These are phyloP conservation scores for Graphium sp. DNA, from an alignment of 2,329 filamentous ascomycete species.

Conservation along the genomic window DNA sequence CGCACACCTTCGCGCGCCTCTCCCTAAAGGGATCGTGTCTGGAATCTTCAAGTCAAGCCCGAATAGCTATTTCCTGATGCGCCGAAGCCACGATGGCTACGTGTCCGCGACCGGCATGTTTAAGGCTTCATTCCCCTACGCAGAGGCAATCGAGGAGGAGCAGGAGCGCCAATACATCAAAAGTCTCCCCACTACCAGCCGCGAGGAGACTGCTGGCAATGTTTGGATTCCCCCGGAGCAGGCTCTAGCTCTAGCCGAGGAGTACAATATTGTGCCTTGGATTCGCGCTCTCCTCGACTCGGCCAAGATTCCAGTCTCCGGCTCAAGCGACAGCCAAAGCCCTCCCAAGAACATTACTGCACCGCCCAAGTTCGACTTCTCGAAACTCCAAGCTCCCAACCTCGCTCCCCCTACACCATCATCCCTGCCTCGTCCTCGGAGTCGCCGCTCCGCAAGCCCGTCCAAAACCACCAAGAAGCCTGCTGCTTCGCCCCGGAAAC, in stretches of 20 bases:
- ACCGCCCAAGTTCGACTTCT: constrained; percentile 62
- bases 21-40: constrained; percentile 80
- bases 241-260: constrained; percentile 69
- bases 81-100: constrained; percentile 69
- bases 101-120: constrained; percentile 85
- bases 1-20: constrained; percentile 79
- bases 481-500: constrained; percentile 37
- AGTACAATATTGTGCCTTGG: constrained; percentile 78
- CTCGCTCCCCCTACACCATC: constrained; percentile 32
- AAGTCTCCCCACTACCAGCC: constrained; percentile 60
- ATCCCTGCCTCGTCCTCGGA: constrained; percentile 25
- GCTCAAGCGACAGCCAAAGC: constrained; percentile 38
- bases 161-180: constrained; percentile 73
- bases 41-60: constrained; percentile 86
- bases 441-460: constrained; percentile 40
- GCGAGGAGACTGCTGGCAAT: constrained; percentile 88
- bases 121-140: constrained; percentile 75
- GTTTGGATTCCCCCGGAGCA: constrained; percentile 80
- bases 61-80: constrained; percentile 93
- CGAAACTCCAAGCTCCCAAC: constrained; percentile 20
- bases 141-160: constrained; percentile 55
- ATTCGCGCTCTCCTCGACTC: constrained; percentile 84
- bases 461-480: constrained; percentile 29
- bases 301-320: constrained; percentile 47
- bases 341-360: constrained; percentile 62